A percentile compares a stretch with the other conserved stretches of the same genome.
These are phyloP conservation scores for Penicillium nordicum DNA, from an alignment of 2,329 filamentous ascomycete genomes.

Conservation along the genomic window DNA sequence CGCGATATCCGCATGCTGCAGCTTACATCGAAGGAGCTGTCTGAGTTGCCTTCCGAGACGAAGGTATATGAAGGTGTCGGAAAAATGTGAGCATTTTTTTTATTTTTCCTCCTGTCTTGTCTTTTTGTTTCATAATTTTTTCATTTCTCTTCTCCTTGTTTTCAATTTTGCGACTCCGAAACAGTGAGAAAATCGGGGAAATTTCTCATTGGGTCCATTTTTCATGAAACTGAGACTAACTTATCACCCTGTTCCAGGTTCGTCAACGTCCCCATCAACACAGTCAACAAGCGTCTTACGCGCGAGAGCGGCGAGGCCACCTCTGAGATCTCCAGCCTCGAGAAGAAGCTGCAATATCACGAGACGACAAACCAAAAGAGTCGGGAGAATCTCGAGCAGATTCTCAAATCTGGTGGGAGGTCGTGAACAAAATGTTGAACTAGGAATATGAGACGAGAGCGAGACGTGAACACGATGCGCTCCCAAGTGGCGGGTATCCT, in stretches of 20 bases:
- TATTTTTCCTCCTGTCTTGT: slow-evolving; percentile 12
- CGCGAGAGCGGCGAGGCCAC: slow-evolving; percentile 72
- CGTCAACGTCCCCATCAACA: slow-evolving; percentile 68
- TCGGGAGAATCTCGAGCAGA: slow-evolving; percentile 83
- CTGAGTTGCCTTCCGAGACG: slow-evolving; percentile 69
- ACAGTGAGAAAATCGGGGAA: not conserved
- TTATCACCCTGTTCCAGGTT: slow-evolving; percentile 61
- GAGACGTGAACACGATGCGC: not conserved
- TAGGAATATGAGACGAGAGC: not conserved
- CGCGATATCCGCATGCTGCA: slow-evolving; percentile 85
- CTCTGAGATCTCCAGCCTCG: slow-evolving; percentile 72
- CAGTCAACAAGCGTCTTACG: slow-evolving; percentile 72
- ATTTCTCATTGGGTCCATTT: not conserved
- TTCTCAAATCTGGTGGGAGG: slow-evolving; percentile 60
- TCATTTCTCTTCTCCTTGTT: not conserved
- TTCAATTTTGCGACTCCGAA: not conserved
- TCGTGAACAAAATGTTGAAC: slow-evolving; percentile 18
- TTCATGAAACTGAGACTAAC: not conserved
- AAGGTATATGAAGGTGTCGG: slow-evolving; percentile 92
- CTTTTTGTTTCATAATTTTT: slow-evolving; percentile 9
- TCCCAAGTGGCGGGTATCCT: not conserved
- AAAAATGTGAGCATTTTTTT: slow-evolving; percentile 70
- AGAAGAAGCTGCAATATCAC: slow-evolving; percentile 87
- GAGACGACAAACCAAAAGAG: slow-evolving; percentile 96
- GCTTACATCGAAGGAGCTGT: slow-evolving; percentile 78